Evolutionary conservation across 306 rosid species (phyloP), one percentile per base, ranked within the genome.

Genomic region (Comarum palustre): DNA sequence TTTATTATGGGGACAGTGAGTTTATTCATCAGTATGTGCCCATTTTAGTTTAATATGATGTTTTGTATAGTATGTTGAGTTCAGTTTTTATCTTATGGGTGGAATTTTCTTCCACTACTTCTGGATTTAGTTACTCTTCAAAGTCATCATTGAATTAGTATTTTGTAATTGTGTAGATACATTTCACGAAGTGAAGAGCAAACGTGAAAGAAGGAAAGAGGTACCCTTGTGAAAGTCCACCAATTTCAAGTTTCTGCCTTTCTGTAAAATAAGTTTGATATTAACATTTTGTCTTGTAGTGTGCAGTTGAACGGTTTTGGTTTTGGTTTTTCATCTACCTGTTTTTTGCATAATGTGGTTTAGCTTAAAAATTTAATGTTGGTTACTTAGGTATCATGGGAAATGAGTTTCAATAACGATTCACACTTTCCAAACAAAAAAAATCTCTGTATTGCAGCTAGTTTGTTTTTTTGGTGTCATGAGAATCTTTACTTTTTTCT

Each of bases 131-230:
- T 51, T n/a, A 5, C 57, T 45, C 16, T 54, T 75, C 45, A 71
- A 38, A 52, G 69, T 63, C 39, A 27, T 66, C 64, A 73, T 73
- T 62, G 77, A 79, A 64, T 66, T 51, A 64, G 31, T 57, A 22
- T 63, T 29, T 45, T 81, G 74, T 45, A 47, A 66, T 69, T 80
- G 66, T 83, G 87, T 77, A 90, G 96, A 88, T 82, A 84, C 88
- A 6, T 90, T 90, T 80, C 93, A 76, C 7, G 90, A 86, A 81
- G 96, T 90, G 77, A 88, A 84, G 86, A 86, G 93, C 86, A 90
- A 88, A 80, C 96, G 93, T 73, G 91, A 86, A 72, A 90, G 89
- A 85, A 83, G 87, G 71, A 90, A 88, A 86, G 93, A 90, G 96
- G 96, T 90, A 84, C 68, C 54, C 24, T 22, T 75, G 47, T 31